phyloP scores from a whole-genome alignment of 2,329 filamentous ascomycete genomes.

The Cercospora canescens region DNA sequence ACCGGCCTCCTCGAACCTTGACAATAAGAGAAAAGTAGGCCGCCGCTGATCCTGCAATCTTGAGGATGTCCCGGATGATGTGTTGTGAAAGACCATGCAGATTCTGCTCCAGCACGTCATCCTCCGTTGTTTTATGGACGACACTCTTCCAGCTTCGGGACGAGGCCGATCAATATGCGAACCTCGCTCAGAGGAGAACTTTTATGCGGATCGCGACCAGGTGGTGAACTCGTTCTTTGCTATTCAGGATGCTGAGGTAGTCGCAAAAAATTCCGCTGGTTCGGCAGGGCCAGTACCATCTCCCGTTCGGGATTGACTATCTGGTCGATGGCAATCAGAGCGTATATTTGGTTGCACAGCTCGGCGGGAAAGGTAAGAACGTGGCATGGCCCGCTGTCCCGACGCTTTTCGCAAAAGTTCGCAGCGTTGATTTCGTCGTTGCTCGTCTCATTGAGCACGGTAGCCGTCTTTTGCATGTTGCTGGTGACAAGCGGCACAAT shows the following conservation, averaged over 20 bases:
- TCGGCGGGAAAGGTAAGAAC: neutral
- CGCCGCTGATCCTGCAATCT: no score
- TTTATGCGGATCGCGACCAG: no score
- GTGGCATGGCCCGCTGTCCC: neutral
- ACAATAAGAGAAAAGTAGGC: no score
- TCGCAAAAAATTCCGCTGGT: neutral
- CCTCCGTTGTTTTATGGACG: no score
- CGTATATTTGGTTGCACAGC: constrained; percentile 4
- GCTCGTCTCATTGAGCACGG: neutral
- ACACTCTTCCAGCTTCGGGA: no score
- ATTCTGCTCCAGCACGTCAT: no score
- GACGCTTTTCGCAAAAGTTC: neutral
- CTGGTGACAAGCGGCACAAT: neutral
- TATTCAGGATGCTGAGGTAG: neutral
- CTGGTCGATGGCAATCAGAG: neutral
- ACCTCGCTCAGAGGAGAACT: no score
- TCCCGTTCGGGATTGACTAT: neutral
- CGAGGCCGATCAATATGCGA: no score
- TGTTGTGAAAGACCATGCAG: no score
- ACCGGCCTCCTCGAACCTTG: no score
- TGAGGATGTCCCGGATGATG: no score
- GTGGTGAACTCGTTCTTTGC: neutral
- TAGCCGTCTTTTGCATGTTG: neutral
- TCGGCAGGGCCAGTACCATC: neutral
- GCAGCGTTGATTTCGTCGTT: neutral